phyloP scores from a whole-genome alignment of 306 rosid genomes.

The Potentilla sterilis region DNA sequence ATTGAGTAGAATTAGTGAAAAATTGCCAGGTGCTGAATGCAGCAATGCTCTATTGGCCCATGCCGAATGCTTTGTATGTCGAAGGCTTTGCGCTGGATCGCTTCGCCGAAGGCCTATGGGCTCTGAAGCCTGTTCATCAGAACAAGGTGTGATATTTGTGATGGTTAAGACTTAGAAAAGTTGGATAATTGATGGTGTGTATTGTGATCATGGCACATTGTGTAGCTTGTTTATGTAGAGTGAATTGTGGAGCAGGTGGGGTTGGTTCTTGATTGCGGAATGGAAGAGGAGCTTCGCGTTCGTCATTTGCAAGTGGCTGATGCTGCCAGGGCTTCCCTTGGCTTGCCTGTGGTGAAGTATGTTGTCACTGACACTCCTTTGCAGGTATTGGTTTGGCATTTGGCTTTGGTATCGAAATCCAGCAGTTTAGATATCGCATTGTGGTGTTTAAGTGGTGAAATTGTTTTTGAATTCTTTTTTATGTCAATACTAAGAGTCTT shows the following conservation, averaged over 20 bases:
- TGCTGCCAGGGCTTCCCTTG: constrained; percentile 91
- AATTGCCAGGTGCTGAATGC: constrained; percentile 75
- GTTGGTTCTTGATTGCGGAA: constrained; percentile 84
- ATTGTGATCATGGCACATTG: background rate
- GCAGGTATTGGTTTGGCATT: constrained; percentile 42
- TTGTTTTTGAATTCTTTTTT: background rate
- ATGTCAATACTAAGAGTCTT: constrained; percentile 4
- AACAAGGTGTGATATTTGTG: constrained; percentile 44
- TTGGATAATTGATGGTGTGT: background rate
- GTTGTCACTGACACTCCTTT: constrained; percentile 74
- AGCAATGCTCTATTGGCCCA: constrained; percentile 92
- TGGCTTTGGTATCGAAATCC: background rate
- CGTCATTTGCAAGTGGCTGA: constrained; percentile 90
- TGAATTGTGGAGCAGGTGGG: constrained; percentile 57
- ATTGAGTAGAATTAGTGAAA: background rate
- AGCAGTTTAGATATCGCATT: background rate
- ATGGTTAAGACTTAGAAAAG: background rate
- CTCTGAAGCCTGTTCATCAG: constrained; percentile 81
- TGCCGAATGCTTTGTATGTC: constrained; percentile 72
- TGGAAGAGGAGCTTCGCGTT: constrained; percentile 67
- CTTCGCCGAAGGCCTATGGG: constrained; percentile 87
- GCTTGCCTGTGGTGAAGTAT: constrained; percentile 76
- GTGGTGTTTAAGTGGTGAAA: background rate
- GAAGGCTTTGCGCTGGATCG: constrained; percentile 94
- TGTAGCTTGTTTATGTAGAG: background rate